Base-by-base conservation (phyloP, 2,329 filamentous ascomycete species). In the Rasamsonia emersonii region DNA sequence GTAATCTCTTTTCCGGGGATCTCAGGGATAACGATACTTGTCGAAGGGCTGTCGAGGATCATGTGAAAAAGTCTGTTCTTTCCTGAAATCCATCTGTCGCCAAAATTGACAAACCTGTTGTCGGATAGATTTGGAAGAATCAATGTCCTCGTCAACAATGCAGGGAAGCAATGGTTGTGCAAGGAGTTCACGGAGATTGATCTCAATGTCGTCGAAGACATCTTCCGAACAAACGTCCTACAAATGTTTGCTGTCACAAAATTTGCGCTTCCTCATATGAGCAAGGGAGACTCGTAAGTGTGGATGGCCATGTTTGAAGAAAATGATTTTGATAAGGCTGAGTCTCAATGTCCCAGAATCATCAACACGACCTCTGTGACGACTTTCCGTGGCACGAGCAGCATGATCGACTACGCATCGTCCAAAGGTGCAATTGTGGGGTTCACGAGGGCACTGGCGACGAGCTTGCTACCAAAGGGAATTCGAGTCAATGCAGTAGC, bases 161-260 rank as follows among this genome's bases (percentile, higher is more conserved):
- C 71, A 3, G 68, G 65, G 0, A 72, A 71, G 50, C 71, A 77
- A 50, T 60, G 68, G 20, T 66, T 69, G 52, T 72, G 64, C 47
- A 49, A 64, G 4, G 62, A 75, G 18, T 64, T 75, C 13, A 55
- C 59, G 19, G 61, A 75, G 1, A 75, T 73, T 17, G 62, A 75
- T 45, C 59, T 77, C 1, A 62, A 70, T 9, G 54, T 64, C 1
- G 69, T 76, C 0, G 68, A 75, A 39, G 69, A 65, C 41, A 70
- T 67, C 0, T 79, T 77, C 59, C 64, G 64, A 26, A 67, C 62
- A 38, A 77, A 77, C 38, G 68, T 77, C 18, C 43, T 74, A 6
- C 64, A 69, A 33, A 75, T 75, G 59, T 72, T 77, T 44, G 70
- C 71, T n/a, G 58, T 77, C 38, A 68, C 68, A 4, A 77, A 77